A percentile compares a stretch with the other conserved stretches of the same genome.
Evolutionary conservation across 2,329 filamentous ascomycete genomes (phyloP).

Genomic region (Sporothrix pseudoabietina): DNA sequence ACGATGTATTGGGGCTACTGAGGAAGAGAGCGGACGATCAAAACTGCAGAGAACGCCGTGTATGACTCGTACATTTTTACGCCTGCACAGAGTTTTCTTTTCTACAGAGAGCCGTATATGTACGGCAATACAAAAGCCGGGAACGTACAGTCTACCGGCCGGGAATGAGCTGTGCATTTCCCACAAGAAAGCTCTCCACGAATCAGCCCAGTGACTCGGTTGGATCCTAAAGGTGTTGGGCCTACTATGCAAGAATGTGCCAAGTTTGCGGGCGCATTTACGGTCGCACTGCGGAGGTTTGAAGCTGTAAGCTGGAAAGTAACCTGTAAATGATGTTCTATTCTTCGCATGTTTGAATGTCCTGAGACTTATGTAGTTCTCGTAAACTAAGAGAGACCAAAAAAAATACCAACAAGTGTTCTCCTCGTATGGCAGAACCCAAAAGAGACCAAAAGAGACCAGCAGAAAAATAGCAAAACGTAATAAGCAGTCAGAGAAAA

Average conservation of each 20-base stretch:
- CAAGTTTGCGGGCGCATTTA: neutral
- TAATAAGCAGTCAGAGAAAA: constrained; percentile 1
- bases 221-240: neutral
- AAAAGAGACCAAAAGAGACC: neutral
- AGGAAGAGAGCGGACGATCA: neutral
- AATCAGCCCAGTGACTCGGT: neutral
- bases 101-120: neutral
- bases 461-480: neutral
- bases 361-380: constrained; percentile 22
- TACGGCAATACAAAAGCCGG: neutral
- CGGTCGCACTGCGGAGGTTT: neutral
- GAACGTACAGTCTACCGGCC: neutral
- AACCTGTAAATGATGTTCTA: neutral
- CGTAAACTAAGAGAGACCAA: neutral
- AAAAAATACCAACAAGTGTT: neutral
- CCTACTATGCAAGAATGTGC: neutral
- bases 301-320: neutral
- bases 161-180: neutral
- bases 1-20: neutral
- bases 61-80: neutral
- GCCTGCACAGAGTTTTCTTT: neutral
- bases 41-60: neutral
- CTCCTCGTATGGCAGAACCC: neutral
- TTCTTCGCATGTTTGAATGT: constrained; percentile 8
- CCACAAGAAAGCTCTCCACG: neutral